A percentile compares a stretch with the other conserved stretches of the same genome.
These are phyloP conservation scores for Trichoderma brevicompactum DNA, from an alignment of 2,329 filamentous ascomycete genomes.

Conservation along the genomic window DNA sequence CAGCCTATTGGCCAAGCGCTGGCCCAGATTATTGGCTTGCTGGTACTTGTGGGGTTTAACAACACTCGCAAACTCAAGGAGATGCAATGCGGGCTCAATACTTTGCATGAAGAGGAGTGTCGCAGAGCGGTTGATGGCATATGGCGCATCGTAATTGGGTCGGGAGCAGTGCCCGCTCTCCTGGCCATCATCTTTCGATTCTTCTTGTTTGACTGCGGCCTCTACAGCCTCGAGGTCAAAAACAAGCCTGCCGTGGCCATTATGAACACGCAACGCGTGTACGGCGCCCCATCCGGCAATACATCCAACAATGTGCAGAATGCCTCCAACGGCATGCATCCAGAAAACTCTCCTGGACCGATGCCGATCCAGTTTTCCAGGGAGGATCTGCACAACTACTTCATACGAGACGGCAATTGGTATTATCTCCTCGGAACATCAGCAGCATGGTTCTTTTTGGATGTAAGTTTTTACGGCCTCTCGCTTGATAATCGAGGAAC, in stretches of 20 bases:
- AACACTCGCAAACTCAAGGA: conserved; percentile 47
- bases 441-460: conserved; percentile 57
- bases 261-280: conserved; percentile 63
- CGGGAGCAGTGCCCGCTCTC: conserved; percentile 65
- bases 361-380: conserved; percentile 55
- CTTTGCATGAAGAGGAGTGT: conserved; percentile 50
- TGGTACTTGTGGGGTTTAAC: conserved; percentile 54
- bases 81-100: conserved; percentile 55
- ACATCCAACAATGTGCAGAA: conserved; percentile 33
- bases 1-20: conserved; percentile 70
- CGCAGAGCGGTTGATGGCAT: conserved; percentile 59
- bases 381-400: conserved; percentile 55
- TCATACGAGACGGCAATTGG: conserved; percentile 49
- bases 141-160: conserved; percentile 70
- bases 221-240: conserved; percentile 68
- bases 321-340: conserved; percentile 36
- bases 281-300: conserved; percentile 47
- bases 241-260: conserved; percentile 63
- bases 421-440: conserved; percentile 48
- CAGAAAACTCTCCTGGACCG: conserved; percentile 42
- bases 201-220: conserved; percentile 67
- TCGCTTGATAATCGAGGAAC: conserved; percentile 51
- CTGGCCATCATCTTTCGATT: conserved; percentile 69
- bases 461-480: conserved; percentile 59
- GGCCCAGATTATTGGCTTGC: conserved; percentile 64